Evolutionary conservation across 306 rosid species (phyloP).

Genomic region (Vigna hirtella): DNA sequence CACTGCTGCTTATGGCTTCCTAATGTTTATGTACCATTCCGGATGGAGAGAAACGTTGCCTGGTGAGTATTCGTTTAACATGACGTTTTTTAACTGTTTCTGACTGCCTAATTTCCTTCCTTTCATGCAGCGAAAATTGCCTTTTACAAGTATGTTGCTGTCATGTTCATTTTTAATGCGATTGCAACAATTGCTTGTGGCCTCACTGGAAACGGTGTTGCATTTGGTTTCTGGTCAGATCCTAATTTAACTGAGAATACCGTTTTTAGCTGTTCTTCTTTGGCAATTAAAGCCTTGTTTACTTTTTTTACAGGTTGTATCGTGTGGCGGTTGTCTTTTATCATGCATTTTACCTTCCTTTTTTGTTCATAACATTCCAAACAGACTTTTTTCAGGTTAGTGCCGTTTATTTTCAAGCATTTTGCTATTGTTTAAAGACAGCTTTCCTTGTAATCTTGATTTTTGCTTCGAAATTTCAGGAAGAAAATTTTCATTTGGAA

Average conservation of each 20-base stretch:
- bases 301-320: constrained; percentile 57
- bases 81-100: no score
- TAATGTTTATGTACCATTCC: constrained; percentile 46
- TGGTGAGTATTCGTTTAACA: background rate
- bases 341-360: constrained; percentile 77
- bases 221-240: constrained; percentile 25
- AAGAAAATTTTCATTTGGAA: constrained; percentile 68
- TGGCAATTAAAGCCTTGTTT: background rate
- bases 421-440: background rate
- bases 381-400: constrained; percentile 71
- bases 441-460: background rate
- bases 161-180: constrained; percentile 14
- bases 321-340: constrained; percentile 61
- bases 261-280: background rate
- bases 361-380: constrained; percentile 63
- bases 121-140: constrained; percentile 26
- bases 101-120: background rate
- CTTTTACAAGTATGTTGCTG: constrained; percentile 16
- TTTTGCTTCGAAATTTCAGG: constrained; percentile 45
- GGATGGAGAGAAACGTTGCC: constrained; percentile 25
- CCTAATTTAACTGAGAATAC: background rate
- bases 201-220: constrained; percentile 7
- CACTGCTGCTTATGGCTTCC: constrained; percentile 61
- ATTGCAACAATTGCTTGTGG: constrained; percentile 6
- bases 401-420: background rate